phyloP scores from a whole-genome alignment of 139 green algal species.

The Pycnococcus provasolii region DNA sequence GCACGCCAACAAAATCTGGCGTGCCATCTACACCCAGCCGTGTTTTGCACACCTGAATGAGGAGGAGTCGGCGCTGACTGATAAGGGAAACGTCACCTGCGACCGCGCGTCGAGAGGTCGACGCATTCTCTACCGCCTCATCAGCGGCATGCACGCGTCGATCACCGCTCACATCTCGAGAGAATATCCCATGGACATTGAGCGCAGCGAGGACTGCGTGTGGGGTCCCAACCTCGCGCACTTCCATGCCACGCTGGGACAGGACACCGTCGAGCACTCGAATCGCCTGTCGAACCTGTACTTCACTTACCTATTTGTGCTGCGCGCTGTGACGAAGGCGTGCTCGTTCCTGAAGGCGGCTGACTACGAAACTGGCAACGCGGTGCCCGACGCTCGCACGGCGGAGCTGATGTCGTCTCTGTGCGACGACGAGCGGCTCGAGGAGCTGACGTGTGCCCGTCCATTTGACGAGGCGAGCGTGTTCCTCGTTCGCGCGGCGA shows the following conservation, averaged over 20 bases:
- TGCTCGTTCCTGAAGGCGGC: slow-evolving; percentile 14
- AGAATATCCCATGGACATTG: slow-evolving; percentile 60
- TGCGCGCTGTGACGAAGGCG: slow-evolving; percentile 69
- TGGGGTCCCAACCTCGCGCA: slow-evolving; percentile 65
- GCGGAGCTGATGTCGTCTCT: slow-evolving; percentile 40
- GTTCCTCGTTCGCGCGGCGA: slow-evolving; percentile 40
- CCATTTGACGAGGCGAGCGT: slow-evolving; percentile 85
- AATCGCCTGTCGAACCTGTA: slow-evolving; percentile 76
- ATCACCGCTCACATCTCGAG: slow-evolving; percentile 74
- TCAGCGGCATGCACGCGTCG: slow-evolving; percentile 79
- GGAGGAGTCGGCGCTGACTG: background rate
- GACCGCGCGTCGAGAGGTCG: slow-evolving; percentile 44
- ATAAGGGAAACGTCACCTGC: background rate
- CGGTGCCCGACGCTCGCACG: slow-evolving; percentile 52
- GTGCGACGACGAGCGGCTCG: background rate
- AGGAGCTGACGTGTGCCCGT: slow-evolving; percentile 55
- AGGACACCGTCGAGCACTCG: slow-evolving; percentile 1
- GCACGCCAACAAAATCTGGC: slow-evolving; percentile 79
- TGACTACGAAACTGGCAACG: slow-evolving; percentile 52
- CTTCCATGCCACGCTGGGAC: slow-evolving; percentile 41
- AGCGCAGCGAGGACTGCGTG: slow-evolving; percentile 13
- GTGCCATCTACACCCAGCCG: slow-evolving; percentile 76
- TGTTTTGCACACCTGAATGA: slow-evolving; percentile 53
- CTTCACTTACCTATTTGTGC: slow-evolving; percentile 86
- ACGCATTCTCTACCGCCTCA: slow-evolving; percentile 71